These are phyloP conservation scores for Microsporum ferrugineum DNA, from an alignment of 2,329 filamentous ascomycete genomes.

Conservation along the genomic window DNA sequence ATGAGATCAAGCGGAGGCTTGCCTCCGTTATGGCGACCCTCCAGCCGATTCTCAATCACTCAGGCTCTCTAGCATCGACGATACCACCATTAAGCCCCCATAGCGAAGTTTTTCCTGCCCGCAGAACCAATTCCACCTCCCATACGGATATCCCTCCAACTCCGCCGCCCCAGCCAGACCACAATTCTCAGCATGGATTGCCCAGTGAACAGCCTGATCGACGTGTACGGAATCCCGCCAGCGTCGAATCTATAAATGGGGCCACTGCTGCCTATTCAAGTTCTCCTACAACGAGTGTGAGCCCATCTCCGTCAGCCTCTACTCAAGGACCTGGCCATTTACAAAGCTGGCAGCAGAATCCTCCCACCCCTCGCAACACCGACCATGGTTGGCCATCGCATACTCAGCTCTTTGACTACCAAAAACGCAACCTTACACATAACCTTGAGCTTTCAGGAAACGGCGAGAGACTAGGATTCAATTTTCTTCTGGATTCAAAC, in stretches of 20 bases:
- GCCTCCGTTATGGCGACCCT: constrained; percentile 50
- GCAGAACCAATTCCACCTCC: neutral
- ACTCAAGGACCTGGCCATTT: constrained; percentile 4
- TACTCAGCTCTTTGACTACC: constrained; percentile 30
- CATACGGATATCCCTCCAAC: constrained; percentile 6
- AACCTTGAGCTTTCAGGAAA: constrained; percentile 47
- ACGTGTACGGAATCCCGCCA: constrained; percentile 9
- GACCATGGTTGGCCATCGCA: constrained; percentile 20
- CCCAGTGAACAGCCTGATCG: constrained; percentile 5
- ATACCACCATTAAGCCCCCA: neutral
- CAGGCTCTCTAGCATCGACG: neutral
- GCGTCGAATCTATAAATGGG: constrained; percentile 7
- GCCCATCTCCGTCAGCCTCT: constrained; percentile 31
- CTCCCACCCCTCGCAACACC: constrained; percentile 11
- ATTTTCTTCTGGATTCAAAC: constrained; percentile 55
- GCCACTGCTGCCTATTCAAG: constrained; percentile 9
- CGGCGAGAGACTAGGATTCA: constrained; percentile 57
- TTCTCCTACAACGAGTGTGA: constrained; percentile 24
- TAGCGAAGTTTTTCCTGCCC: neutral
- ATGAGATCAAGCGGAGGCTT: constrained; percentile 60
- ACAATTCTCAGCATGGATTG: constrained; percentile 5
- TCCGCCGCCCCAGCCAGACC: constrained; percentile 11
- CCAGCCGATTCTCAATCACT: constrained; percentile 27
- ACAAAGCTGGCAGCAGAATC: constrained; percentile 6
- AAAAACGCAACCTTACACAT: constrained; percentile 37